These are phyloP conservation scores for Coniophora puteana DNA, from an alignment of 1,284 basidiomycete genomes.

Conservation along the genomic window DNA sequence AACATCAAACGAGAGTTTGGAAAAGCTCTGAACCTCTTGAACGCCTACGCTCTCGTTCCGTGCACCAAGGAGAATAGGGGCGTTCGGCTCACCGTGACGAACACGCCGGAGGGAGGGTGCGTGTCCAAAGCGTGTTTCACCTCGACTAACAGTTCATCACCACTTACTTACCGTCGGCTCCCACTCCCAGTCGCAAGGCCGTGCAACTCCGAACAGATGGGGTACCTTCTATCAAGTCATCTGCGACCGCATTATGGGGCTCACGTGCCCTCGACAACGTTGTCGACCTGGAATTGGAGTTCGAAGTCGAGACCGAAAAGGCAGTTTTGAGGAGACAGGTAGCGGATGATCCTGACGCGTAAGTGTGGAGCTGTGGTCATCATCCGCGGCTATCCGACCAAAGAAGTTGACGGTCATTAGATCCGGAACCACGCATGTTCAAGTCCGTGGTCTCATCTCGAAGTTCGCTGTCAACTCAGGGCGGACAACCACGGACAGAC, in stretches of 20 bases:
- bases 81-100: slow-evolving; percentile 76
- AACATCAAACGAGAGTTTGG: slow-evolving; percentile 90
- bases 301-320: slow-evolving; percentile 67
- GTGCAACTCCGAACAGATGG: slow-evolving; percentile 77
- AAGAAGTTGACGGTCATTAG: slow-evolving; percentile 6
- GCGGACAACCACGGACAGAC: slow-evolving; percentile 74
- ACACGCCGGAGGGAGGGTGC: slow-evolving; percentile 73
- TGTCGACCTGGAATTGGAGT: slow-evolving; percentile 67
- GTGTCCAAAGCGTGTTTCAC: too few relatives aligned
- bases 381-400: not conserved
- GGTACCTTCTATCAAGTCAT: slow-evolving; percentile 53
- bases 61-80: slow-evolving; percentile 45
- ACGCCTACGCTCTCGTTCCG: slow-evolving; percentile 90
- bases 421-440: slow-evolving; percentile 40
- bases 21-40: slow-evolving; percentile 79
- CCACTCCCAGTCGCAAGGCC: slow-evolving; percentile 56
- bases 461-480: slow-evolving; percentile 74
- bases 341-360: not conserved
- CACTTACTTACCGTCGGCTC: not conserved
- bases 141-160: too few relatives aligned
- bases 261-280: slow-evolving; percentile 75
- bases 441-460: slow-evolving; percentile 75
- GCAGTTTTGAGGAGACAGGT: slow-evolving; percentile 31
- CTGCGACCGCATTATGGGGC: slow-evolving; percentile 83
- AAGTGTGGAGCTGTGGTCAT: not conserved